phyloP scores from a whole-genome alignment of 2,329 filamentous ascomycete genomes.

The Pseudophaeomoniella oleicola region DNA sequence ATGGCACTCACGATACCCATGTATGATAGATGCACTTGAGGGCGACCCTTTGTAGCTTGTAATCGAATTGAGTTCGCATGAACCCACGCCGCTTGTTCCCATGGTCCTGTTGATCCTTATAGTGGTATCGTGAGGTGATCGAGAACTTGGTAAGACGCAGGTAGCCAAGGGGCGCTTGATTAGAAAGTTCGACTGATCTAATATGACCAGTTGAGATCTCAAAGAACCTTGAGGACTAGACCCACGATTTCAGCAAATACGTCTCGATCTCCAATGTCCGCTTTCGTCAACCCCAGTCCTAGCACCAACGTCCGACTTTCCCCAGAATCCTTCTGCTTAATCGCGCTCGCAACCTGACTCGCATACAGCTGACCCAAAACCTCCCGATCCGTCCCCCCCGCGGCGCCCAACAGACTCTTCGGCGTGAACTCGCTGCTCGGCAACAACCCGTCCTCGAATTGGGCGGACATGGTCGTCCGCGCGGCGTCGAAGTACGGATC shows the following conservation, averaged over 20 bases:
- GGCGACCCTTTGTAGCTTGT: neutral
- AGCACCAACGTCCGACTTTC: constrained; percentile 46
- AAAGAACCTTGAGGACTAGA: constrained; percentile 11
- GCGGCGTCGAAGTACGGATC: constrained; percentile 18
- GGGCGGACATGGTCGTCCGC: constrained; percentile 17
- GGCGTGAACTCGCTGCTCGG: constrained; percentile 74
- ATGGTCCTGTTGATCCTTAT: too few relatives aligned
- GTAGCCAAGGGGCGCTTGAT: neutral
- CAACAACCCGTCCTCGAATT: constrained; percentile 43
- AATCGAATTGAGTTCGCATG: too few relatives aligned
- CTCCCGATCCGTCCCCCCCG: constrained; percentile 62
- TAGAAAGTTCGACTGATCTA: neutral
- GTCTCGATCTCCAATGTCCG: constrained; percentile 8
- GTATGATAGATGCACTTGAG: constrained; percentile 14
- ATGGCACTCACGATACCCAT: constrained; percentile 18
- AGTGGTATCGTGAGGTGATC: too few relatives aligned
- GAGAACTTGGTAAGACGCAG: neutral
- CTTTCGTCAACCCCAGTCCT: constrained; percentile 14
- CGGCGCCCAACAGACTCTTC: constrained; percentile 68
- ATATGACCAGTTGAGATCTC: neutral
- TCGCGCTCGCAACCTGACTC: constrained; percentile 70
- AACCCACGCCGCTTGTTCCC: too few relatives aligned
- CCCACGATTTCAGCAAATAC: constrained; percentile 11
- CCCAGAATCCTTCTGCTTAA: constrained; percentile 54
- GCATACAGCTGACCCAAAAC: constrained; percentile 78